Conservation (phyloP, 495 filamentous ascomycete species). For the Sabuloglossum arenarium region DNA sequence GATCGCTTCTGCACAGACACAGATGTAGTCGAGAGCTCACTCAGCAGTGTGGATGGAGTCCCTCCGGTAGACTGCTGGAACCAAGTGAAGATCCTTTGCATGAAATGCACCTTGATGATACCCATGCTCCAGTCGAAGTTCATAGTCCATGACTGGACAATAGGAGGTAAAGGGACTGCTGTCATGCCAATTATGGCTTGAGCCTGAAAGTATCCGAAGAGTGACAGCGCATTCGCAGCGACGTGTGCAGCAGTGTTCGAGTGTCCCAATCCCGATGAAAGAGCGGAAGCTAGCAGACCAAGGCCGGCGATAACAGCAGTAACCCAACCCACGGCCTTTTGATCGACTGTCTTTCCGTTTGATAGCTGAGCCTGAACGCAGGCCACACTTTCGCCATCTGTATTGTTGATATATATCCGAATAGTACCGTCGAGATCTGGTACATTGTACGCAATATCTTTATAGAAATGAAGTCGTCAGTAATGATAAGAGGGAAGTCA, state of each 20-base stretch:
- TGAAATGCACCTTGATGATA: conserved; percentile 71
- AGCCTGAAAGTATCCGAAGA: conserved; percentile 90
- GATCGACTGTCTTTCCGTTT: conserved; percentile 84
- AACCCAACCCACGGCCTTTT: conserved; percentile 72
- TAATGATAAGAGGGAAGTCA: background rate
- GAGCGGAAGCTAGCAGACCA: conserved; percentile 62
- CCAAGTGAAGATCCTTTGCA: conserved; percentile 82
- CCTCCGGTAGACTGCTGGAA: conserved; percentile 91
- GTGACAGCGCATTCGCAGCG: conserved; percentile 74
- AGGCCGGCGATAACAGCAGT: conserved; percentile 74
- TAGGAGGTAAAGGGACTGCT: conserved; percentile 66
- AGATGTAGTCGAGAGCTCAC: conserved; percentile 50
- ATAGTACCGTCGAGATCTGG: conserved; percentile 88
- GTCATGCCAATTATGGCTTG: conserved; percentile 91
- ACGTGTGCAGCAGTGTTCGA: conserved; percentile 96
- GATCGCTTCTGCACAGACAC: conserved; percentile 69
- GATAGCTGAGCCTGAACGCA: conserved; percentile 80
- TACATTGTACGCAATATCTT: conserved; percentile 64
- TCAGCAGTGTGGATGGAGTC: conserved; percentile 59
- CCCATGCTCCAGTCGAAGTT: conserved; percentile 99
- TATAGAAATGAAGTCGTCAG: conserved; percentile 5
- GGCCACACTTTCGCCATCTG: conserved; percentile 39
- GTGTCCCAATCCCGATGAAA: conserved; percentile 65
- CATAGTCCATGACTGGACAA: conserved; percentile 87
- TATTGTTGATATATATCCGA: conserved; percentile 53